Evolutionary conservation across 208 protist species (phyloP).

Genomic region (Trichomonas vaginalis): DNA sequence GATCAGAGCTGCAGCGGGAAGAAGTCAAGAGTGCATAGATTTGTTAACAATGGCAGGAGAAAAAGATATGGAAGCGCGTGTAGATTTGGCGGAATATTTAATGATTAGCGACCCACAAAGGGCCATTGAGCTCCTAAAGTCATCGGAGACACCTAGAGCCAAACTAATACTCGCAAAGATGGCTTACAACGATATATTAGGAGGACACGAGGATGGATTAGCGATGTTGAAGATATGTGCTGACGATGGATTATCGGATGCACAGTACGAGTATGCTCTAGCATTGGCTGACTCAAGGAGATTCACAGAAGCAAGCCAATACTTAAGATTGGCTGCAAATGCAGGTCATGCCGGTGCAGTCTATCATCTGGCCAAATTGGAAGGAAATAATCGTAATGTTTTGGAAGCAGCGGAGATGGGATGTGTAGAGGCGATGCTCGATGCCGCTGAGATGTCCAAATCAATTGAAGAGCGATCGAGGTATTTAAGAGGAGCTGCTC

Average conservation of each 20-base stretch:
- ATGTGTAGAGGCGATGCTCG: not conserved
- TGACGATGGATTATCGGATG: not conserved
- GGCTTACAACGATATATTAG: not conserved
- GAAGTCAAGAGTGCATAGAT: not conserved
- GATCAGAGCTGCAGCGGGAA: not conserved
- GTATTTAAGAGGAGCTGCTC: not conserved
- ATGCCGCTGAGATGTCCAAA: not conserved
- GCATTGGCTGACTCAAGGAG: not conserved
- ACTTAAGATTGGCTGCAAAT: not conserved
- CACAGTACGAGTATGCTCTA: not conserved
- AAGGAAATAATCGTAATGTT: not conserved
- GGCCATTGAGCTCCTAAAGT: not conserved
- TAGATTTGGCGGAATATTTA: not conserved
- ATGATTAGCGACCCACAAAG: not conserved
- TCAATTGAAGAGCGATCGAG: not conserved
- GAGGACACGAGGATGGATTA: not conserved
- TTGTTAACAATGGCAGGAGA: not conserved
- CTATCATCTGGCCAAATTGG: not conserved
- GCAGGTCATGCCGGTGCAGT: not conserved
- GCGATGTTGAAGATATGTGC: not conserved
- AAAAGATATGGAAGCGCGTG: not conserved
- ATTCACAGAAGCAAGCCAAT: not conserved
- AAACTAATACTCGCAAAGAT: not conserved
- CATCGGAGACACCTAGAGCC: not conserved
- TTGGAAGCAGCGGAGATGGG: not conserved